Evolutionary conservation across 2,329 filamentous ascomycete genomes (phyloP).

Genomic region (Aureobasidium sp.): DNA sequence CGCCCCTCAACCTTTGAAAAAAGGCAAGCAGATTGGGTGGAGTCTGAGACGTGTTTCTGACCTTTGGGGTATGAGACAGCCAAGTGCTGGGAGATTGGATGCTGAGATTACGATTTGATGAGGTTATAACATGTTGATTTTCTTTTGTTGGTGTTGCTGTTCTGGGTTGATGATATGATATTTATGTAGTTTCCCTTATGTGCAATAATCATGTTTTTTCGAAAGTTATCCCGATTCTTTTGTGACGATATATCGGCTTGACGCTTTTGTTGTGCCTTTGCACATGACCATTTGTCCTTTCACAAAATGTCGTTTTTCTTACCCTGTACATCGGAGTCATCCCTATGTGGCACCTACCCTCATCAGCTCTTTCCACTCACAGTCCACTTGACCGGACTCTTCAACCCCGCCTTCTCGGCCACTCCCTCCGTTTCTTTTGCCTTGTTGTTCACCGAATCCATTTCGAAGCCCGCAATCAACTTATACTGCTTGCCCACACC

Average conservation of each 20-base stretch:
- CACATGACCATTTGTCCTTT: background rate
- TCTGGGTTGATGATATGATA: background rate
- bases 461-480: conserved; percentile 39
- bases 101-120: background rate
- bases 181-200: too few relatives aligned
- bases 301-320: background rate
- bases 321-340: background rate
- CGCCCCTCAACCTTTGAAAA: background rate
- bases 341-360: background rate
- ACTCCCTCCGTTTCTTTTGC: conserved; percentile 29
- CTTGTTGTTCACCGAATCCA: conserved; percentile 36
- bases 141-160: background rate
- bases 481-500: conserved; percentile 27
- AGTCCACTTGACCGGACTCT: conserved; percentile 19
- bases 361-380: background rate
- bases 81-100: background rate
- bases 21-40: conserved; percentile 5
- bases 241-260: too few relatives aligned
- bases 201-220: background rate
- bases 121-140: background rate
- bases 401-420: conserved; percentile 21
- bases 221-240: too few relatives aligned
- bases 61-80: background rate
- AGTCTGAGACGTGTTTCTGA: conserved; percentile 5
- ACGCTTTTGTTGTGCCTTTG: background rate